Base-by-base conservation (phyloP, 2,329 filamentous ascomycete species). In the Penicillium aurantiogriseum region DNA sequence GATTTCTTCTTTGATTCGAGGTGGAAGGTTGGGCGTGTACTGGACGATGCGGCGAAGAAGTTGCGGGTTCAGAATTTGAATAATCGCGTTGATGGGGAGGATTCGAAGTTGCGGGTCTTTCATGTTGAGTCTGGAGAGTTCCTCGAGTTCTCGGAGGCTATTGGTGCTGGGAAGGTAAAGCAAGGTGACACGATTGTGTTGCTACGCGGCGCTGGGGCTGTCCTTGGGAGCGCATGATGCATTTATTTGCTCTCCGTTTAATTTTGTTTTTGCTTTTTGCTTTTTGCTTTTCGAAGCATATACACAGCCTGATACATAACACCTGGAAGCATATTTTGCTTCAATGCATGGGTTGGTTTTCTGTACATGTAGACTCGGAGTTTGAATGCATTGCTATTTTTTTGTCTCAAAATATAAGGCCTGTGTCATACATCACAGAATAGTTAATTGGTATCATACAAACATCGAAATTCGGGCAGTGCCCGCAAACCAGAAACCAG, bases 181-280 rank as follows among this genome's bases (percentile, higher is more conserved):
- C 92, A 85, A 64, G 94, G 94, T 1, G 93, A 99, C 71, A 97
- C 92, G 11, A 85, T 99, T 62, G 92, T 97, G 25, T 72, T 99
- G 67, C 69, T 99, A 52, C 82, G 94, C 60, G 94, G 94, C 0
- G 88, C 97, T 51, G 91, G 91, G 1, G 85, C 88, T n/a, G 85
- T 90, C 54, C 76, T 84, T 51, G 86, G 87, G 21, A 87, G 91
- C 73, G 74, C 92, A 54, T 66, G 48, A 62, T 57, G 56, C 27
- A 45, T 39, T 45, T 59, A 3, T 39, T 33, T 42, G 19, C 17
- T 21, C 42, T 36, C 7, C 11, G 27, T 21, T 35, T 4, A 8
- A 21, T n/a, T n/a, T n/a, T 13, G 15, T 42, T 17, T 25, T 42
- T 25, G 21, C 21, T 25, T 50, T 4, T 29, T 23, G 17, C 17